Evolutionary conservation across 768 basidiomycete species (phyloP), one percentile per base, ranked within the genome.

Genomic region (Xerocomellus intermedius): DNA sequence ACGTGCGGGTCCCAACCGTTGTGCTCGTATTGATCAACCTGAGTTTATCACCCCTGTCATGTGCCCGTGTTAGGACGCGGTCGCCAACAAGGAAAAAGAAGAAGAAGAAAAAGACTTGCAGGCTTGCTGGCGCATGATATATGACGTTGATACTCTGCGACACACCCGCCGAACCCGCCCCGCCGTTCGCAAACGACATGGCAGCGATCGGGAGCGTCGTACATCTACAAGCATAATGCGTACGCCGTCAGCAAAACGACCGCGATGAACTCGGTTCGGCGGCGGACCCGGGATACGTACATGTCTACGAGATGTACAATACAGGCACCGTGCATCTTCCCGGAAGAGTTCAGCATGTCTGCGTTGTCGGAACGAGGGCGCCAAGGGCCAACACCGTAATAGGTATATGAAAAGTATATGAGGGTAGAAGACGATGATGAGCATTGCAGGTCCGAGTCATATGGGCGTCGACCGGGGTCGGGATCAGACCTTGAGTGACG

Each of bases 311-410:
- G 55, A 51, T 74, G 74, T 4, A 73, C 57, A 17, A 72, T 63
- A 51, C 78, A 80, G 7, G 75, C 79, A 17, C 76, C 70, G 39
- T 78, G 71, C 58, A 82, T 54, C 5, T 61, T 66, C 0, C 75
- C 79, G 5, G 39, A 46, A 8, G 46, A 35, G 43, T 77, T 75
- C 36, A 80, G 64, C 76, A 81, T 79, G 35, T 82, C 81, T 82
- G 53, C 41, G 8, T 10, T 30, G 35, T 16, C 14, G 28, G 2
- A 30, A 57, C 50, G 32, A 48, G 13, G 6, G 14, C 19, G 19
- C 39, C 33, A 22, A 10, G 19, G 19, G 48, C 14, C 28, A 30
- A 30, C 30, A 30, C 3, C 14, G 32, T 33, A 7, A 30, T 10
- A 30, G 3, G 30, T 30, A 30, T 30, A 28, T 30, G 30, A 16